These are phyloP conservation scores for Tilletia caries DNA, from an alignment of 1,284 basidiomycete species.

Conservation along the genomic window DNA sequence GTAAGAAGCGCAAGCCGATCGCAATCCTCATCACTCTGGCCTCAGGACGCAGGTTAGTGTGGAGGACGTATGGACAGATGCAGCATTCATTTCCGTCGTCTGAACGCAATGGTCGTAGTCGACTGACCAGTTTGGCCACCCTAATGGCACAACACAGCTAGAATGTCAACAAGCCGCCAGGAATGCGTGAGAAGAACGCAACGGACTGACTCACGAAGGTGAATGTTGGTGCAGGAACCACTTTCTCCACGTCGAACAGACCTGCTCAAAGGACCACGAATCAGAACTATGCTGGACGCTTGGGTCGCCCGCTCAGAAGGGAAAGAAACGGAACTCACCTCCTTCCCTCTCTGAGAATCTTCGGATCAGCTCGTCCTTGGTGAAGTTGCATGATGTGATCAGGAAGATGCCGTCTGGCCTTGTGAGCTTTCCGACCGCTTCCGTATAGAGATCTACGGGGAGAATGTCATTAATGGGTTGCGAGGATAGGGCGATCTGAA, in stretches of 20 bases:
- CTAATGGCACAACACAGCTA: neutral
- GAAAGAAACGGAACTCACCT: neutral
- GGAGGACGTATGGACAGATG: too few species aligned
- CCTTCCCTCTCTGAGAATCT: constrained; percentile 57
- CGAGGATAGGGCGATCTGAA: constrained; percentile 67
- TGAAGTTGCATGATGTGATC: constrained; percentile 83
- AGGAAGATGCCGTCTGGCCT: constrained; percentile 70
- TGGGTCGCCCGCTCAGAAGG: neutral
- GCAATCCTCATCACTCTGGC: too few species aligned
- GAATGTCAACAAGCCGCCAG: too few species aligned
- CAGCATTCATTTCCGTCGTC: neutral
- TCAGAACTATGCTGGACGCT: too few species aligned
- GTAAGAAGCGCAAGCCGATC: too few species aligned
- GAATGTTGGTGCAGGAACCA: constrained; percentile 42
- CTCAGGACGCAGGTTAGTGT: too few species aligned
- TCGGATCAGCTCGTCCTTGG: constrained; percentile 69
- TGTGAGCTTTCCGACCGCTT: constrained; percentile 63
- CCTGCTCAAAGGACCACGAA: neutral
- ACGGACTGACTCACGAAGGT: constrained; percentile 29
- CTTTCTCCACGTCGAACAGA: constrained; percentile 31
- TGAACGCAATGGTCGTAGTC: constrained; percentile 16
- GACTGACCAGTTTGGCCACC: constrained; percentile 19
- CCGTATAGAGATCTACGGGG: constrained; percentile 66
- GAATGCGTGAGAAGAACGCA: too few species aligned
- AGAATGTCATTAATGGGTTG: constrained; percentile 62